phyloP scores from a whole-genome alignment of 1,284 basidiomycete species.

The Xerocomus nothofagi region DNA sequence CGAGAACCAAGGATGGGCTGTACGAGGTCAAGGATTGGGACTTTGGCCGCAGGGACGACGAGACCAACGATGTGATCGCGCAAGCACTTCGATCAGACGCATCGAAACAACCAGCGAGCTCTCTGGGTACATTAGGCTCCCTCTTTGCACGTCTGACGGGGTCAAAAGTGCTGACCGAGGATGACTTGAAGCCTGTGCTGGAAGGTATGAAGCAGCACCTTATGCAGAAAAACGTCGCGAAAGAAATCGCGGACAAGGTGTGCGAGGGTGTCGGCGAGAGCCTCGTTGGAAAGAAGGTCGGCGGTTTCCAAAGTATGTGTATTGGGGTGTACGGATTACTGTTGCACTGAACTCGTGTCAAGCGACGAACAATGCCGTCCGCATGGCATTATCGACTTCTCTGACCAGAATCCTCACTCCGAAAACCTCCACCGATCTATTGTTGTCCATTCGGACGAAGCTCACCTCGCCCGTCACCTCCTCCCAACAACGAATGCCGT shows the following conservation, averaged over 20 bases:
- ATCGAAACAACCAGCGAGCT: constrained; percentile 41
- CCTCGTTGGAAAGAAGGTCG: constrained; percentile 88
- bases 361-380: constrained; percentile 87
- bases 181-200: constrained; percentile 86
- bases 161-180: constrained; percentile 78
- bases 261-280: constrained; percentile 91
- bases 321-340: not conserved
- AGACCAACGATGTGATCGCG: constrained; percentile 58
- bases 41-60: constrained; percentile 48
- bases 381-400: constrained; percentile 79
- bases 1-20: constrained; percentile 75
- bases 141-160: constrained; percentile 86
- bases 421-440: constrained; percentile 93
- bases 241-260: constrained; percentile 91
- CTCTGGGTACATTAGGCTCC: constrained; percentile 65
- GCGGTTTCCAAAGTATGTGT: constrained; percentile 79
- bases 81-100: constrained; percentile 48
- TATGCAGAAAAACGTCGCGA: constrained; percentile 99
- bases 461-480: constrained; percentile 67
- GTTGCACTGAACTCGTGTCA: constrained; percentile 13
- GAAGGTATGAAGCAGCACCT: constrained; percentile 96
- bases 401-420: constrained; percentile 95
- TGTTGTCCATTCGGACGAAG: constrained; percentile 79
- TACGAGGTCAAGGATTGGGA: constrained; percentile 97
- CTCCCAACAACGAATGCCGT: constrained; percentile 78